Evolutionary conservation across 495 filamentous ascomycete genomes (phyloP), one percentile per base, ranked within the genome.

Genomic region (Neurospora sp.): DNA sequence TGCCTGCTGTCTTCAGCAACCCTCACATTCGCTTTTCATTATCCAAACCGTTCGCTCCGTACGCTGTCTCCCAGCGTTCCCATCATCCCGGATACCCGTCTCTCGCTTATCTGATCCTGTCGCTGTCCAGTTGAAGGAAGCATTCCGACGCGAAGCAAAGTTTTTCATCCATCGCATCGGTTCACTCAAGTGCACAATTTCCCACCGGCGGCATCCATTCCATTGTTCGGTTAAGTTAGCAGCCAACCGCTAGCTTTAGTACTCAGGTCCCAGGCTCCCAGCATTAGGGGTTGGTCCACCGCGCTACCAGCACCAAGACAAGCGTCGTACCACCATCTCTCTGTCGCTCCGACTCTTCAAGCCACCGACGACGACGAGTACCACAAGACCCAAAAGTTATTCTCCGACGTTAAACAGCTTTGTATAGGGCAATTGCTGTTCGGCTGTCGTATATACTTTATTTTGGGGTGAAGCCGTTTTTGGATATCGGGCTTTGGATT

Each of bases 331-430:
- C 74, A 78, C 74, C 69, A 66, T 68, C 68, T 70, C 48, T 66
- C 68, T 37, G 70, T 66, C 70, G 42, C 39, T 31, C 69, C 59
- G 40, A 70, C 71, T 74, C 59, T 72, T 70, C 72, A 20, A 42
- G 44, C 70, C 69, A 48, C 72, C 72, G 70, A 69, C 72, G 69
- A 72, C 71, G 59, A 75, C 35, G 46, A 72, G 22, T 69, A 75
- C 75, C 70, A 72, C 75, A 71, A 46, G 31, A 40, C 69, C 35
- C 27, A 66, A 66, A 35, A 2, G 27, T 71, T 74, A 74, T 73
- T 74, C 66, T 75, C 76, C 75, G 78, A 74, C 73, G 76, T 81
- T 53, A 42, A 76, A 79, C 76, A 75, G 68, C 31, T 6, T 72
- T 72, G 66, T 73, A 38, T n/a, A 44, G 35, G 48, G 37, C 20